phyloP scores from a whole-genome alignment of 164 flowering plant genomes.

The Buxus sempervirens region DNA sequence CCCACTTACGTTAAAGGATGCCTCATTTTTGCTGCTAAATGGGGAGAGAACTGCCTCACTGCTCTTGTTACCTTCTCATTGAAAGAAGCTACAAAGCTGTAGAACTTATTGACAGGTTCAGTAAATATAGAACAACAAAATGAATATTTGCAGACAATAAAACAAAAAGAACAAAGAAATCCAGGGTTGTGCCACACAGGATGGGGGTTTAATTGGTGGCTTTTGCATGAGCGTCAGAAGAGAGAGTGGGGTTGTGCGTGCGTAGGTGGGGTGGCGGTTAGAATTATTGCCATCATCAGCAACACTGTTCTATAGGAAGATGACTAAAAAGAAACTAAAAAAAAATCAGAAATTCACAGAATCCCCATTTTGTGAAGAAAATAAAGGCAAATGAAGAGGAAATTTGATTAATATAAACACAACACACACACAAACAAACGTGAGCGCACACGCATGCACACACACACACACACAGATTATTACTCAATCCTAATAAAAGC shows the following conservation, averaged over 20 bases:
- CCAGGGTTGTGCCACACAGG: background rate
- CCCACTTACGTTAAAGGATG: conserved; percentile 78
- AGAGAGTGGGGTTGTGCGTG: no score
- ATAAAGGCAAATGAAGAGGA: background rate
- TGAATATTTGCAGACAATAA: background rate
- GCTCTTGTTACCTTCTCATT: conserved; percentile 94
- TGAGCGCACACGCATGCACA: no score
- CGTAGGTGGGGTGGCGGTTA: no score
- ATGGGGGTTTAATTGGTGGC: no score
- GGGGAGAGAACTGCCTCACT: conserved; percentile 94
- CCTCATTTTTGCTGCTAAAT: conserved; percentile 96
- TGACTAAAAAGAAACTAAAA: background rate
- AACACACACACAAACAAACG: no score
- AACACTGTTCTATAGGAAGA: no score
- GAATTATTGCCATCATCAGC: no score
- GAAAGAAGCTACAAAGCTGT: conserved; percentile 95
- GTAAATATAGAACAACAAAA: conserved; percentile 4
- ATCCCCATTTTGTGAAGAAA: background rate
- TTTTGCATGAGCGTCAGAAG: no score
- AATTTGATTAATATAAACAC: no score
- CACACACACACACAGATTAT: no score
- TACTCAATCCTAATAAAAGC: background rate
- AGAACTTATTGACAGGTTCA: conserved; percentile 20
- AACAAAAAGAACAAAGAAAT: background rate
- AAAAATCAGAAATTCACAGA: no score